Base-by-base conservation (phyloP, 306 rosid species). In the Sesbania bispinosa region DNA sequence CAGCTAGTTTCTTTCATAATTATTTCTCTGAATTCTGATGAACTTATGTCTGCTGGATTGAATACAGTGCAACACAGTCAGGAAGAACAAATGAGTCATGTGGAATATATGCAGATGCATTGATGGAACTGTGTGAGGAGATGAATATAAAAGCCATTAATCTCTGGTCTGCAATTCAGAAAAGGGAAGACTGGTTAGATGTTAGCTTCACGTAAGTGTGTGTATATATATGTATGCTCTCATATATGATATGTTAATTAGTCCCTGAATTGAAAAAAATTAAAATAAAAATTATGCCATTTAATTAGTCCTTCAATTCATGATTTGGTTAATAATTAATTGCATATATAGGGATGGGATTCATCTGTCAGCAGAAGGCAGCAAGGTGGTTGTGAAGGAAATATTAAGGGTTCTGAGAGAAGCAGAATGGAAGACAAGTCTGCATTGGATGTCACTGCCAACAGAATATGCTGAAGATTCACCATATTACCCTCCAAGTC, bases 131-230 rank as follows among this genome's bases (percentile, higher is more conserved):
- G 2, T 90, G 92, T 75, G 42, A 48, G 9, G 92, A 86, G 82
- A 66, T 88, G 79, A 77, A 85, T 27, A 47, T 90, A 27, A 81
- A 88, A 36, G 90, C 67, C 42, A 60, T 90, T 50, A 84, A 93
- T 81, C 60, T 93, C 0, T 90, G 86, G 88, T 77, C 77, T 33
- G 86, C 90, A n/a, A 59, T 93, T 24, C 90, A 88, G 58, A 74
- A 73, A 71, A 84, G 74, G 54, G 80, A 87, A 10, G 88, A 87
- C 26, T 90, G 97, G 98, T 65, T 46, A 26, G 80, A 78, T 65
- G 78, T 81, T 62, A 80, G 88, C 81, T 93, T 93, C 81, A 66
- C 70, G 96, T 93, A 24, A 82, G 97, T n/a, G n/a, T n/a, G n/a
- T n/a, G n/a, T n/a, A n/a, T 81, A 57, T 14, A 62, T 11, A 47